These are phyloP conservation scores for Pestalotiopsis sp. DNA, from an alignment of 2,329 filamentous ascomycete genomes.

Conservation along the genomic window DNA sequence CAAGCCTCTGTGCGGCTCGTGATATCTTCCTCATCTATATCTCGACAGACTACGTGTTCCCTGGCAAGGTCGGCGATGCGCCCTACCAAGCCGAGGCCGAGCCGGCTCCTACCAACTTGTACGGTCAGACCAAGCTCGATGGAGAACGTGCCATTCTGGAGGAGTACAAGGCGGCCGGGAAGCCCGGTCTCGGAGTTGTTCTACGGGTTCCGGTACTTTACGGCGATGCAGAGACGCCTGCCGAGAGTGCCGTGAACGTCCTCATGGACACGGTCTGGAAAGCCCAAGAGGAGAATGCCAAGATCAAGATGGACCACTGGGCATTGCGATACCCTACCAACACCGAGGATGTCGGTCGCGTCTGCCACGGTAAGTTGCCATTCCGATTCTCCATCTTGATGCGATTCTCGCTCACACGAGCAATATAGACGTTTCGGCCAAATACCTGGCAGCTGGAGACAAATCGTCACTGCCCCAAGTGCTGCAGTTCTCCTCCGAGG, in stretches of 20 bases:
- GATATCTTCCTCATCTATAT: conserved; percentile 73
- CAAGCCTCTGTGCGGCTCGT: conserved; percentile 64
- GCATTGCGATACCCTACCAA: conserved; percentile 84
- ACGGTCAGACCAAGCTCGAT: conserved; percentile 64
- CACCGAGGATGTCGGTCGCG: conserved; percentile 81
- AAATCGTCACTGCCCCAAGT: conserved; percentile 64
- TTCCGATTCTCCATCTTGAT: too few relatives aligned
- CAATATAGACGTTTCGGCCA: conserved; percentile 66
- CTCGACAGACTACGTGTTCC: conserved; percentile 82
- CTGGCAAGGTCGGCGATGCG: conserved; percentile 75
- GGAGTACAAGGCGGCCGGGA: conserved; percentile 51
- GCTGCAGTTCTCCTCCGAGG: conserved; percentile 86
- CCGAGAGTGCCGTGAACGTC: conserved; percentile 82
- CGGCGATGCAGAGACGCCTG: conserved; percentile 68
- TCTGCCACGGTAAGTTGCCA: conserved; percentile 64
- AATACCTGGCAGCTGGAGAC: conserved; percentile 61
- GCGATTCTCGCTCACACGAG: neutral
- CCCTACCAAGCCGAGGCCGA: conserved; percentile 71
- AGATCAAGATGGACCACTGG: conserved; percentile 84
- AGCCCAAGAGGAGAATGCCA: conserved; percentile 63
- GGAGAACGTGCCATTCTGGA: conserved; percentile 68
- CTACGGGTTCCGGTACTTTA: conserved; percentile 85
- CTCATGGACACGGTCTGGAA: conserved; percentile 79
- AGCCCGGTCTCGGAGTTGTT: conserved; percentile 63
- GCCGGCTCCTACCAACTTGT: conserved; percentile 77